Evolutionary conservation across 345 rosid genomes (phyloP).

Genomic region (Theobroma cacao): DNA sequence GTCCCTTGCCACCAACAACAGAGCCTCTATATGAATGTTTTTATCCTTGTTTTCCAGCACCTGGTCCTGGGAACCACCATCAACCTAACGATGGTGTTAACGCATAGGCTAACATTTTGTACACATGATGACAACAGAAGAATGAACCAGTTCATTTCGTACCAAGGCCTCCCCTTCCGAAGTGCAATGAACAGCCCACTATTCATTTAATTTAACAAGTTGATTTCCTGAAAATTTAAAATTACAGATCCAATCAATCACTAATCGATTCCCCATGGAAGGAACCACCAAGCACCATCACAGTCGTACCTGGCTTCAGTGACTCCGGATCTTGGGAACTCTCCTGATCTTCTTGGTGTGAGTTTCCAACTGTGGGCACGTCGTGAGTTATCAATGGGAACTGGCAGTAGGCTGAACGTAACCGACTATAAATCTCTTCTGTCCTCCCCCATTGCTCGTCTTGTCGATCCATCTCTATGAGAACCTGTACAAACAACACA

Average conservation of each 20-base stretch:
- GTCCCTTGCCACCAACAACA: background rate
- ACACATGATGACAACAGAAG: background rate
- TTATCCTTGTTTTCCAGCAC: background rate
- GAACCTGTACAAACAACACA: slow-evolving; percentile 37
- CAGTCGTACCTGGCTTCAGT: slow-evolving; percentile 30
- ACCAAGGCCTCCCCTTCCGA: background rate
- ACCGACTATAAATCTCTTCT: slow-evolving; percentile 43
- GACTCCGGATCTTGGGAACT: slow-evolving; percentile 21
- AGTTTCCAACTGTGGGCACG: slow-evolving; percentile 18
- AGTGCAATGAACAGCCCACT: slow-evolving; percentile 7
- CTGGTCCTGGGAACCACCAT: background rate
- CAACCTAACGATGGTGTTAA: background rate
- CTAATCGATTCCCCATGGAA: background rate
- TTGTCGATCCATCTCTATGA: slow-evolving; percentile 77
- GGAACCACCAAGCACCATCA: slow-evolving; percentile 4
- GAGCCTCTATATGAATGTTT: background rate
- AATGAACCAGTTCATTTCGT: background rate
- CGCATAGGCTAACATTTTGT: background rate
- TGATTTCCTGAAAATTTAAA: slow-evolving; percentile 26
- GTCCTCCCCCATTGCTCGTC: slow-evolving; percentile 60
- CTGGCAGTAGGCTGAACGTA: slow-evolving; percentile 73
- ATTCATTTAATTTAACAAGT: slow-evolving; percentile 3
- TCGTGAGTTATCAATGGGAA: slow-evolving; percentile 34
- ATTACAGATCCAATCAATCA: slow-evolving; percentile 7
- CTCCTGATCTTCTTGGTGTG: slow-evolving; percentile 15